Base-by-base conservation (phyloP, 352 stramenopile species). In the Phytophthora kernoviae region DNA sequence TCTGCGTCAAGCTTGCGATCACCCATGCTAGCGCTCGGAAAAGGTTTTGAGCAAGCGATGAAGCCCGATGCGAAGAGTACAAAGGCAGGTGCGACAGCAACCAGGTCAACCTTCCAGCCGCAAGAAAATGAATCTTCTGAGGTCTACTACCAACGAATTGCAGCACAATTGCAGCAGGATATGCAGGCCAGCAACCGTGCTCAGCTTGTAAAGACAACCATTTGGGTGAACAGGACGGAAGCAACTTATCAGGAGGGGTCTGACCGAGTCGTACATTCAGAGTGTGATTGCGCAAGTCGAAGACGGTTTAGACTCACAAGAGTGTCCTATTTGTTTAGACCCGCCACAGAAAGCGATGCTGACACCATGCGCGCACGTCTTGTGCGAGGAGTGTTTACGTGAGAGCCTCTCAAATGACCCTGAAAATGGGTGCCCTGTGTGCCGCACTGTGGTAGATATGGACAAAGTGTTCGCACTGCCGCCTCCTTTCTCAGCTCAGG, bases 1-100 rank as follows among this genome's bases (percentile, higher is more conserved):
- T 1, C 75, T 97, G 5, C 86, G 91, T 7, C 91, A 97, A 71
- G 91, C 91, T 12, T 97, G 91, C 41, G 73, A 97, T 72, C 89
- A 97, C 48, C 91, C 91, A 26, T 96, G 39, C 71, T 97, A 2
- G 88, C 90, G 1, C 67, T 96, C 2, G 83, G 86, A 11, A 78
- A 84, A 22, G 60, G 90, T 49, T 75, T 81, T 9, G 71, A 93
- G 26, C 66, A 87, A 47, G 63, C 65, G 8, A 51, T 75, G 36
- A 58, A 62, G 47, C 49, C 30, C 8, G 44, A 67, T 26, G 33
- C 53, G 12, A 33, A 45, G 5, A 51, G 24, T 6, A 42, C 12
- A 34, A 42, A 37, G 3, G 6, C 4, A 5, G 34, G 3, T 30
- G 34, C 32, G 47, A 27, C 14, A 11, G 15, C 52, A 5, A 36